A percentile compares a stretch with the other conserved stretches of the same genome.
phyloP scores from a whole-genome alignment of 2,329 filamentous ascomycete genomes.

The Phialophora chinensis region DNA sequence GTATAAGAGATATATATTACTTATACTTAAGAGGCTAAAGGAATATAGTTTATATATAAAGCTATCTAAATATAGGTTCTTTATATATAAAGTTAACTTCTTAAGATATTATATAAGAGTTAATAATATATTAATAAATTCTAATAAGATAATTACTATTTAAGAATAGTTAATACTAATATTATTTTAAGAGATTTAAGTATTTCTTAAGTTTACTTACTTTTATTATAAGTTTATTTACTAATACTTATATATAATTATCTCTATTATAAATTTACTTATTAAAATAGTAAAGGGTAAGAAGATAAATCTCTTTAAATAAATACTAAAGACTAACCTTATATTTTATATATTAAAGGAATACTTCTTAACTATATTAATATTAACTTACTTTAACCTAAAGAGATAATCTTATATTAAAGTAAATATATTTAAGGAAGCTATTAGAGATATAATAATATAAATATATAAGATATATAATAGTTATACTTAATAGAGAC shows the following conservation, averaged over 20 bases:
- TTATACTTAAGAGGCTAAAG: background rate
- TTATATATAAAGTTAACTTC: background rate
- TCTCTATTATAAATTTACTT: background rate
- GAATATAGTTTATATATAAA: background rate
- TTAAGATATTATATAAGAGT: background rate
- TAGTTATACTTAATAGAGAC: background rate
- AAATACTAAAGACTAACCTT: background rate
- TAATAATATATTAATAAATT: background rate
- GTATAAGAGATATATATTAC: background rate
- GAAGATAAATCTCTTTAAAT: background rate
- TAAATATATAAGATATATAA: no score
- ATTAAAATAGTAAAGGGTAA: background rate
- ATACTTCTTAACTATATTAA: background rate
- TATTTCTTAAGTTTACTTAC: background rate
- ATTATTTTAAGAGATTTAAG: conserved; percentile 1
- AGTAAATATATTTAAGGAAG: no score
- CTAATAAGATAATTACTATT: background rate
- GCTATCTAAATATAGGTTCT: background rate
- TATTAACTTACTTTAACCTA: background rate
- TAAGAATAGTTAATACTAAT: background rate
- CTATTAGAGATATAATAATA: no score
- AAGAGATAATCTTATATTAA: no score
- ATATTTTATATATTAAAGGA: background rate
- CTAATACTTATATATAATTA: background rate
- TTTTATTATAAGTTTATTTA: background rate